These are phyloP conservation scores for Pelargonium myrrhifolium DNA, from an alignment of 441 rosid genomes.

Conservation along the genomic window DNA sequence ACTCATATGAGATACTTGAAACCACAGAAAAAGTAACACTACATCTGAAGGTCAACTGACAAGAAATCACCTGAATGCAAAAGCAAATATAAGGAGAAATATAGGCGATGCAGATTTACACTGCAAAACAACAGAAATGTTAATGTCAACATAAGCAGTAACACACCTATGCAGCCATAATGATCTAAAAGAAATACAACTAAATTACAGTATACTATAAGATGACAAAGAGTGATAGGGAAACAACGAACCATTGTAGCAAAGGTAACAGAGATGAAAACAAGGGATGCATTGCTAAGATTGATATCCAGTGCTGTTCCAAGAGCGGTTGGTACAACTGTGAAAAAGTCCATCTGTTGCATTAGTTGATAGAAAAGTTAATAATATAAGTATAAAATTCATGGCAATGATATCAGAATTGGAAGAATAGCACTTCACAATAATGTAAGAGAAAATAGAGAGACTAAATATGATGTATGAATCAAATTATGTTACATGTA, in stretches of 20 bases:
- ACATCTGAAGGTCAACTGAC: constrained; percentile 9
- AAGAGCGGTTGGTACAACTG: constrained; percentile 98
- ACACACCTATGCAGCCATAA: neutral
- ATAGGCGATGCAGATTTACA: constrained; percentile 98
- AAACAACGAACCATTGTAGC: constrained; percentile 84
- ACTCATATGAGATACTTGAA: constrained; percentile 1
- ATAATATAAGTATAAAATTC: constrained; percentile 28
- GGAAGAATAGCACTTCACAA: neutral
- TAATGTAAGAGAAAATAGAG: neutral
- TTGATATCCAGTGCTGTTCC: constrained; percentile 96
- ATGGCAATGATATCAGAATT: neutral
- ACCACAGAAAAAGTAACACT: constrained; percentile 7
- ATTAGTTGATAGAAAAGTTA: constrained; percentile 64
- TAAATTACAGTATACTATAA: constrained; percentile 4
- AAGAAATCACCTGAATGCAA: constrained; percentile 85
- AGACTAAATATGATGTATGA: neutral
- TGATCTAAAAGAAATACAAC: neutral
- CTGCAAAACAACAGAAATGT: constrained; percentile 37
- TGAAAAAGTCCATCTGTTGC: constrained; percentile 76
- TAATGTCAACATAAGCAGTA: constrained; percentile 17
- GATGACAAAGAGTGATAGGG: constrained; percentile 9
- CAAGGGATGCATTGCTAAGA: constrained; percentile 94
- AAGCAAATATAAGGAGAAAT: constrained; percentile 91
- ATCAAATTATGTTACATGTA: neutral
- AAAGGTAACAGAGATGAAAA: constrained; percentile 95